These are phyloP conservation scores for Rhynchospora breviuscula DNA, from an alignment of 176 grass and related monocot genomes.

Conservation along the genomic window DNA sequence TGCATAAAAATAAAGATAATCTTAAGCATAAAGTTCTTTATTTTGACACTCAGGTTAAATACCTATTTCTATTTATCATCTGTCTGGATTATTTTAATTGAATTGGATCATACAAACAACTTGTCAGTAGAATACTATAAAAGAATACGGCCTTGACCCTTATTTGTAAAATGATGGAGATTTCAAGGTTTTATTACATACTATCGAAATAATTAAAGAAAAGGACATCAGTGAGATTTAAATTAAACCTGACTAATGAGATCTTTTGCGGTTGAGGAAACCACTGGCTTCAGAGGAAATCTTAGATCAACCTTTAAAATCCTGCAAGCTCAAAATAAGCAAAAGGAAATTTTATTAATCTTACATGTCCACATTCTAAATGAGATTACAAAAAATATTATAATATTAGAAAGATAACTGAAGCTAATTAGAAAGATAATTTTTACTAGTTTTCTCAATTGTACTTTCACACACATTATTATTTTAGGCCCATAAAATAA, in stretches of 20 bases:
- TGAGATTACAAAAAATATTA: background rate
- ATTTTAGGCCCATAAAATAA: background rate
- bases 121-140: background rate
- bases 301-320: constrained; percentile 87
- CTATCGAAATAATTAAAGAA: background rate
- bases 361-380: background rate
- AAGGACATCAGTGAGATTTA: background rate
- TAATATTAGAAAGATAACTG: background rate
- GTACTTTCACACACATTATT: background rate
- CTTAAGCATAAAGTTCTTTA: too few species aligned
- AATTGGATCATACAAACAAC: background rate
- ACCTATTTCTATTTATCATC: background rate
- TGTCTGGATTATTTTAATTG: background rate
- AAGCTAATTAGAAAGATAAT: background rate
- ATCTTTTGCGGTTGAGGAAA: constrained; percentile 70
- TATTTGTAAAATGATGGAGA: background rate
- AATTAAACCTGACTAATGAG: constrained; percentile 64
- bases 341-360: background rate
- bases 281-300: constrained; percentile 67
- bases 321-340: constrained; percentile 33
- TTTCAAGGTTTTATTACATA: background rate
- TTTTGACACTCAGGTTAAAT: background rate
- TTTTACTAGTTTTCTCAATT: background rate
- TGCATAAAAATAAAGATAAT: too few species aligned
- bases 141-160: background rate